Percentiles rank a stretch among this genome's conserved stretches.
These are phyloP conservation scores for Aaosphaeria arxii DNA, from an alignment of 2,329 filamentous ascomycete species.

Conservation along the genomic window DNA sequence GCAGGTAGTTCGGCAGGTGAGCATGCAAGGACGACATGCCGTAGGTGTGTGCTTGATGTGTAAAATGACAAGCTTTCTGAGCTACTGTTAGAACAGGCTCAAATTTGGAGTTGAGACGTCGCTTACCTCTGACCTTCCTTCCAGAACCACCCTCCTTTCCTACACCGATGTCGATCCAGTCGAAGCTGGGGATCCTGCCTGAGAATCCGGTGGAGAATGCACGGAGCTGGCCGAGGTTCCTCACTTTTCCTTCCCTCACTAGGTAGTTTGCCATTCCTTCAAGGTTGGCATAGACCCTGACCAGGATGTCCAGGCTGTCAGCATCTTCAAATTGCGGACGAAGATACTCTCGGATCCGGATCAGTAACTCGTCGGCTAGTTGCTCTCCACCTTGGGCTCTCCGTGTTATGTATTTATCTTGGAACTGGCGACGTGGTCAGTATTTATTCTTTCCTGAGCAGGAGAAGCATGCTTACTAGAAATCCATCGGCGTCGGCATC, in stretches of 20 bases:
- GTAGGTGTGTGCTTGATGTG: slow-evolving; percentile 31
- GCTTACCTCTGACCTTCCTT: slow-evolving; percentile 32
- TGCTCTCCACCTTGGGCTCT: slow-evolving; percentile 34
- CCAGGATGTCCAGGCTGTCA: slow-evolving; percentile 32
- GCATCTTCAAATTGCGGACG: slow-evolving; percentile 33
- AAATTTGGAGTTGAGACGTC: not conserved
- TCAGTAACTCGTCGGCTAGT: slow-evolving; percentile 33
- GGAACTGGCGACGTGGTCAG: slow-evolving; percentile 20
- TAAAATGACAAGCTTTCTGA: slow-evolving; percentile 35
- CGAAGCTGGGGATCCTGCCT: slow-evolving; percentile 34
- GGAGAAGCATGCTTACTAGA: slow-evolving; percentile 16
- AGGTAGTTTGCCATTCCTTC: slow-evolving; percentile 37
- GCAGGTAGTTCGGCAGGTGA: slow-evolving; percentile 28
- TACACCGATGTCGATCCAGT: slow-evolving; percentile 35
- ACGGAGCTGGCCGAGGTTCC: slow-evolving; percentile 33
- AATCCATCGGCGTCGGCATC: slow-evolving; percentile 38
- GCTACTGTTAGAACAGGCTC: slow-evolving; percentile 5
- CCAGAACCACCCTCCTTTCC: slow-evolving; percentile 33
- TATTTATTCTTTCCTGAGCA: not conserved
- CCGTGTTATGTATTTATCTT: slow-evolving; percentile 35
- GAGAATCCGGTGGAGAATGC: slow-evolving; percentile 36
- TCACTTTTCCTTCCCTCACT: slow-evolving; percentile 32
- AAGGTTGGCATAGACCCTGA: slow-evolving; percentile 34
- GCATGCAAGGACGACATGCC: slow-evolving; percentile 33
- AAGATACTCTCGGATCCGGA: slow-evolving; percentile 32